Conservation (phyloP, 2,329 filamentous ascomycete genomes). For the Colletotrichum theobromicola region DNA sequence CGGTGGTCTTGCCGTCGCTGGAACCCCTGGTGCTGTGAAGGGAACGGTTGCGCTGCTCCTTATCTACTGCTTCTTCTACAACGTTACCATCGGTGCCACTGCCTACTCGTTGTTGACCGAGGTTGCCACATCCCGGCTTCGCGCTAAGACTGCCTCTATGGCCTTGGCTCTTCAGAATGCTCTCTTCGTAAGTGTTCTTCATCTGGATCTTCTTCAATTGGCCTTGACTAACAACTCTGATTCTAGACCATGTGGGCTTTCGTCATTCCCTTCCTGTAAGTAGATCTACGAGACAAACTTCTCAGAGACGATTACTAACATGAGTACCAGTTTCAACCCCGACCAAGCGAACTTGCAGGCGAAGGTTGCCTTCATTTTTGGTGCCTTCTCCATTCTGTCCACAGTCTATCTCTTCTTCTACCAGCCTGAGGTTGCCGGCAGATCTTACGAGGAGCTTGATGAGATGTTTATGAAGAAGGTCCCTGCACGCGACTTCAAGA, state of each 20-base stretch:
- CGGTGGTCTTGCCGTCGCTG: conserved; percentile 30
- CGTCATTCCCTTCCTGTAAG: conserved; percentile 28
- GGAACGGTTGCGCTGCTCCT: conserved; percentile 39
- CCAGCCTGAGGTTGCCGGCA: conserved; percentile 37
- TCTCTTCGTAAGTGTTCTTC: conserved; percentile 22
- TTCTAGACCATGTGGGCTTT: conserved; percentile 22
- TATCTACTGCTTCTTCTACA: conserved; percentile 42
- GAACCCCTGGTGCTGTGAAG: conserved; percentile 21
- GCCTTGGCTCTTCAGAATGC: conserved; percentile 40
- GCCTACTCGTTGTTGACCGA: conserved; percentile 42
- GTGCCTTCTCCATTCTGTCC: conserved; percentile 30
- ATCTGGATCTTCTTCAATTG: no score
- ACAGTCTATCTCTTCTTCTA: conserved; percentile 34
- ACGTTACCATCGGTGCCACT: conserved; percentile 43
- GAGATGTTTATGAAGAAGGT: conserved; percentile 26
- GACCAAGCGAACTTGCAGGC: conserved; percentile 40
- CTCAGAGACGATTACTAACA: not conserved
- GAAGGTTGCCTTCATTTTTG: conserved; percentile 46
- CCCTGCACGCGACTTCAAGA: conserved; percentile 28
- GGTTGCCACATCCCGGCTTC: conserved; percentile 39
- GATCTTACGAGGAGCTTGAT: conserved; percentile 27
- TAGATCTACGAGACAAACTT: not conserved
- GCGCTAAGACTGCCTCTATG: conserved; percentile 44
- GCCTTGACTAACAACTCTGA: not conserved
- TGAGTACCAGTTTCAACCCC: conserved; percentile 24